A percentile compares a stretch with the other conserved stretches of the same genome.
phyloP scores from a whole-genome alignment of 768 basidiomycete species.

The Auricularia sp. region DNA sequence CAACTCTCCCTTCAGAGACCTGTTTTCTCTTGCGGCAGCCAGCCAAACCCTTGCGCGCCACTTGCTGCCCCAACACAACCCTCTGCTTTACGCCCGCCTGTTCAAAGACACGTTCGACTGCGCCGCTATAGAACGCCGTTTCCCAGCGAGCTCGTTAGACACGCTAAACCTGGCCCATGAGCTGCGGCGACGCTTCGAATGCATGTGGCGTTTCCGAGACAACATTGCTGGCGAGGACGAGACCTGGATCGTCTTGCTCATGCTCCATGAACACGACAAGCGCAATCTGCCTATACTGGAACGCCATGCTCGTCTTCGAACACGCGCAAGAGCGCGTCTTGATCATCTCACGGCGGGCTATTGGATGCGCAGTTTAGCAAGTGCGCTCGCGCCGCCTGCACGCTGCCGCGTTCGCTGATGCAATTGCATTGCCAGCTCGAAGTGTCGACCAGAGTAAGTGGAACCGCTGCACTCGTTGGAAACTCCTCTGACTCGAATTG shows the following conservation, averaged over 20 bases:
- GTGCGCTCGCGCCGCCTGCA: too few species aligned
- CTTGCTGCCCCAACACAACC: slow-evolving; percentile 44
- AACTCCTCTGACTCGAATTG: too few species aligned
- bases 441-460: too few species aligned
- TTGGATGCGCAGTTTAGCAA: background rate
- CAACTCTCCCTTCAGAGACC: too few species aligned
- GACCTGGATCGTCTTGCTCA: background rate
- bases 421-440: too few species aligned
- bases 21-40: too few species aligned
- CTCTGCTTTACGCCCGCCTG: slow-evolving; percentile 62
- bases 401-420: too few species aligned
- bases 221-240: background rate
- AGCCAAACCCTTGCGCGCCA: slow-evolving; percentile 21
- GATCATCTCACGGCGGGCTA: background rate
- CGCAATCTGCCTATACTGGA: background rate
- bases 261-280: background rate
- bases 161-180: slow-evolving; percentile 47
- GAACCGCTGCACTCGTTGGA: too few species aligned
- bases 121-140: slow-evolving; percentile 36
- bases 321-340: background rate
- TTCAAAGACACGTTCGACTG: slow-evolving; percentile 62
- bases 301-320: background rate
- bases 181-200: slow-evolving; percentile 48
- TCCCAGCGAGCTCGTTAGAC: slow-evolving; percentile 31
- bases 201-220: slow-evolving; percentile 44